Evolutionary conservation across 2,329 filamentous ascomycete genomes (phyloP), one percentile per base, ranked within the genome.

Genomic region (Zasmidium citrigriseum): DNA sequence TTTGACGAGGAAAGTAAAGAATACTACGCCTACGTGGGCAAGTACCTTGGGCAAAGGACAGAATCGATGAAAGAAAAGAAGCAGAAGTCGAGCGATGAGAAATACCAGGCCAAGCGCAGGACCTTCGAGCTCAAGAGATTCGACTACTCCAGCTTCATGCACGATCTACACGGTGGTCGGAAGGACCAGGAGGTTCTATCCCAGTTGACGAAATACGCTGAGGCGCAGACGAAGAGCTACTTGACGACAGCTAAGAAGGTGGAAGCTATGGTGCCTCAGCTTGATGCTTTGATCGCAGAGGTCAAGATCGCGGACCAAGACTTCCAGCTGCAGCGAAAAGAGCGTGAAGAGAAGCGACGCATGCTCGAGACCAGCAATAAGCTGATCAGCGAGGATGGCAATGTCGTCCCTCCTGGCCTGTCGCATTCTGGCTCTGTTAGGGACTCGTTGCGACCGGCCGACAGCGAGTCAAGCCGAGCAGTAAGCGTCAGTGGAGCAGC

Each of bases 1-100:
- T 99, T 99, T 68, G 95, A 99, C 64, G 95, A 99, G 70, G 95
- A 99, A 74, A 98, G 93, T 78, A 95, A 96, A 73, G 95, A 99
- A 73, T 99, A 96, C 77, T 99, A 99, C 76, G 88, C 89, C 62
- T 99, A 96, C 72, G 90, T 98, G 52, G 90, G 92, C 62, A 87
- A 92, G 48, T 99, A 99, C 76, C 85, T 99, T n/a, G 95, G 95
- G 27, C 93, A 98, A 73, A 86, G 93, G 46, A 92, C 96, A 72
- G 95, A 99, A 75, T 96, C 93, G 7, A 82, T 96, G 68, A 99
- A 98, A 77, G 90, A 96, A 73, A 99, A 99, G 83, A 98, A 98
- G 77, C 87, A 95, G 62, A 90, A 86, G 44, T 92, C 97, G 68
- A 97, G 92, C 67, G 95, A 99, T 74, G 89, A 90, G 27, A 99